These are phyloP conservation scores for Mycosarcoma maydis DNA, from an alignment of 1,284 basidiomycete genomes.

Conservation along the genomic window DNA sequence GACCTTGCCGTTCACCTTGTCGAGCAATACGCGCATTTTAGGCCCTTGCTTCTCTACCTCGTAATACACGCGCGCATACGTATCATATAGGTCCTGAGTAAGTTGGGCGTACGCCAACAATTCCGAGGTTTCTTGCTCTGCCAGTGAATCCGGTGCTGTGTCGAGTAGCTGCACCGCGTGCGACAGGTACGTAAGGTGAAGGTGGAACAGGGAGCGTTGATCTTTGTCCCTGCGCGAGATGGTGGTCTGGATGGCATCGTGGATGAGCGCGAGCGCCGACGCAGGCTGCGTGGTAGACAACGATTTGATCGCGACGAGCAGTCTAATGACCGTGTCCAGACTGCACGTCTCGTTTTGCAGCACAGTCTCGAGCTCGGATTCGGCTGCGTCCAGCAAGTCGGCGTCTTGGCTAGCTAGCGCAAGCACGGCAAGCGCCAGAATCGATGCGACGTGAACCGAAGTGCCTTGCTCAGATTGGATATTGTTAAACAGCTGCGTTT, in stretches of 20 bases:
- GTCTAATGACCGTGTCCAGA: conserved; percentile 11
- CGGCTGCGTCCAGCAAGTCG: conserved; percentile 82
- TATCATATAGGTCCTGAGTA: conserved; percentile 19
- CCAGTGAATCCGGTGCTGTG: not conserved
- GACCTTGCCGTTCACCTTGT: not conserved
- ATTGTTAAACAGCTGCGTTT: conserved; percentile 17
- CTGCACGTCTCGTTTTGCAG: not conserved
- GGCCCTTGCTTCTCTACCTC: conserved; percentile 20
- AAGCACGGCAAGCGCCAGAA: conserved; percentile 84
- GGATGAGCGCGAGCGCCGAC: conserved; percentile 12
- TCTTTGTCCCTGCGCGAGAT: conserved; percentile 7
- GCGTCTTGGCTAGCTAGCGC: conserved; percentile 82
- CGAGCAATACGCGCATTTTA: conserved; percentile 1
- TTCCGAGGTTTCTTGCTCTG: conserved; percentile 8
- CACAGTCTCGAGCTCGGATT: conserved; percentile 76
- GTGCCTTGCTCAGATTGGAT: conserved; percentile 2
- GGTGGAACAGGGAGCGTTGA: conserved; percentile 12
- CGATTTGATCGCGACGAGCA: conserved; percentile 18
- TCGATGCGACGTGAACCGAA: conserved; percentile 74
- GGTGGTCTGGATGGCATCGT: conserved; percentile 18
- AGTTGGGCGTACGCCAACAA: conserved; percentile 19
- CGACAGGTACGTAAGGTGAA: conserved; percentile 20
- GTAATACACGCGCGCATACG: conserved; percentile 10
- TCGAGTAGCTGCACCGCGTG: conserved; percentile 12
- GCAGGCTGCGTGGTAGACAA: not conserved